phyloP scores from a whole-genome alignment of 2,329 filamentous ascomycete species.

The Aspergillus arachidicola region DNA sequence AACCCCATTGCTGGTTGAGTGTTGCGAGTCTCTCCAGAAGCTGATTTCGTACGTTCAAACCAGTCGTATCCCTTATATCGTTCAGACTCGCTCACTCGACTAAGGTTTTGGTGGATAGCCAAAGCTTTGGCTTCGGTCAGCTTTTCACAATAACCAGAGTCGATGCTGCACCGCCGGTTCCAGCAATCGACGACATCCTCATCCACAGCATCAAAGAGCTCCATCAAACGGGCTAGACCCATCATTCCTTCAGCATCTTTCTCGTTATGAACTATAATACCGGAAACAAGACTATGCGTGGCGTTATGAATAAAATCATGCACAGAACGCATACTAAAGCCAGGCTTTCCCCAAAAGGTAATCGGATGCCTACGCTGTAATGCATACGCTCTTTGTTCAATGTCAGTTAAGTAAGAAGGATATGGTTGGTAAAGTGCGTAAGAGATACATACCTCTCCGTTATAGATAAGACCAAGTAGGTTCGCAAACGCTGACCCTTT shows the following conservation, averaged over 20 bases:
- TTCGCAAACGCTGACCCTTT: conserved; percentile 43
- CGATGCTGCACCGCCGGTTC: conserved; percentile 58
- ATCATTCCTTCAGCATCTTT: conserved; percentile 48
- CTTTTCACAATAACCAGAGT: conserved; percentile 66
- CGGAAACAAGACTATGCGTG: conserved; percentile 40
- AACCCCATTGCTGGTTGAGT: conserved; percentile 29
- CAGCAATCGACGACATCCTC: conserved; percentile 49
- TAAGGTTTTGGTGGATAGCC: conserved; percentile 39
- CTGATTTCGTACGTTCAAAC: conserved; percentile 37
- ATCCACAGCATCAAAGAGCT: conserved; percentile 48
- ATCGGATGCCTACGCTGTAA: conserved; percentile 47
- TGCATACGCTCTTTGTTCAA: conserved; percentile 41
- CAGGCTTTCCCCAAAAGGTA: conserved; percentile 45
- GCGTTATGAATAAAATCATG: conserved; percentile 43
- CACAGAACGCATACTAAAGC: conserved; percentile 43
- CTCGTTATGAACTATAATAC: conserved; percentile 47
- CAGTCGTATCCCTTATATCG: conserved; percentile 42
- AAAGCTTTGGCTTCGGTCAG: conserved; percentile 64
- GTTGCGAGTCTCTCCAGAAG: conserved; percentile 21
- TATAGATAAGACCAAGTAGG: conserved; percentile 41
- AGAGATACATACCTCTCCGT: conserved; percentile 31
- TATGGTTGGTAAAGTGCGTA: not conserved
- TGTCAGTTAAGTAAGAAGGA: conserved; percentile 2
- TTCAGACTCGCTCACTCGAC: conserved; percentile 35
- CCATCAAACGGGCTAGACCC: conserved; percentile 47